Conservation (phyloP, 2,329 filamentous ascomycete genomes). For the Xylogone sp. region DNA sequence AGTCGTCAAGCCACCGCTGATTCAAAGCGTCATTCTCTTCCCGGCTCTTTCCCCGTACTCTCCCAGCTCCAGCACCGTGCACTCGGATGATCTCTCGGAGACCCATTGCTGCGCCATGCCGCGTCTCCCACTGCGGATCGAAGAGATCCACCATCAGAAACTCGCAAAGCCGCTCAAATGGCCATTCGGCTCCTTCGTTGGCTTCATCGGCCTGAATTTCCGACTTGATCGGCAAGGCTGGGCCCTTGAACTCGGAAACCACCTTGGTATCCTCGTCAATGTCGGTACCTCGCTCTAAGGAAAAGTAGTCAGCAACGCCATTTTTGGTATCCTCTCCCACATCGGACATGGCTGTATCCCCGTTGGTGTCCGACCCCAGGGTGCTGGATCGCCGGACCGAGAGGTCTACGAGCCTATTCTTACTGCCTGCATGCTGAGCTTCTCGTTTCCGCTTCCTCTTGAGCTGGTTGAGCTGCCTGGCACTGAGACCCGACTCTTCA, state of each 20-base stretch:
- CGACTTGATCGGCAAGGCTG: slow-evolving; percentile 75
- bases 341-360: slow-evolving; percentile 43
- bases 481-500: slow-evolving; percentile 76
- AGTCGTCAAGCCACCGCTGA: slow-evolving; percentile 83
- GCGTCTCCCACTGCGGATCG: slow-evolving; percentile 89
- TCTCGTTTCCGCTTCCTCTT: slow-evolving; percentile 93
- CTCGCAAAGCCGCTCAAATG: slow-evolving; percentile 89
- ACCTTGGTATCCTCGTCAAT: slow-evolving; percentile 89
- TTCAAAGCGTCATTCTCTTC: slow-evolving; percentile 77
- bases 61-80: slow-evolving; percentile 87
- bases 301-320: slow-evolving; percentile 81
- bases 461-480: slow-evolving; percentile 87
- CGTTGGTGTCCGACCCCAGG: slow-evolving; percentile 12
- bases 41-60: slow-evolving; percentile 64
- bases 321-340: slow-evolving; percentile 57
- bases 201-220: slow-evolving; percentile 76
- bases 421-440: slow-evolving; percentile 83
- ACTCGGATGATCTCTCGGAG: slow-evolving; percentile 85
- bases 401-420: slow-evolving; percentile 85
- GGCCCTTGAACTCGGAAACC: slow-evolving; percentile 92
- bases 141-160: slow-evolving; percentile 93
- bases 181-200: slow-evolving; percentile 82
- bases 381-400: slow-evolving; percentile 51
- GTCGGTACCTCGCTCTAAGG: slow-evolving; percentile 71
- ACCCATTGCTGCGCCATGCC: slow-evolving; percentile 94